Conservation (phyloP, 2,329 filamentous ascomycete genomes). For the Fonsecaea pedrosoi region DNA sequence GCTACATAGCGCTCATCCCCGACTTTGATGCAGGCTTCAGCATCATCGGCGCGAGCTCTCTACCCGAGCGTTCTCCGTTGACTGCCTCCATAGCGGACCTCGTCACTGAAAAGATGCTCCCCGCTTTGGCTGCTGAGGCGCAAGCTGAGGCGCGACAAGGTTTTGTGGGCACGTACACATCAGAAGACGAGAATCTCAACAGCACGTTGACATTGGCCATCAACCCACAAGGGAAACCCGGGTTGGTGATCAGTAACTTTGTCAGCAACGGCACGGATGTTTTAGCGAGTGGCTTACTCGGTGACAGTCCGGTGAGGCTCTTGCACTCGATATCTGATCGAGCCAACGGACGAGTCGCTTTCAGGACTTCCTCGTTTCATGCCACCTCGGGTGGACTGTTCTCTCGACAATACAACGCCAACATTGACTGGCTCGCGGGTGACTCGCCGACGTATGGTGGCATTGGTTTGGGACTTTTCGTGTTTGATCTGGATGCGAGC, state of each 20-base stretch:
- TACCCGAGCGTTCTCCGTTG: constrained; percentile 48
- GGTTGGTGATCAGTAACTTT: constrained; percentile 31
- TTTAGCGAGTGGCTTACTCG: background rate
- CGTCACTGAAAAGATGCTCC: constrained; percentile 43
- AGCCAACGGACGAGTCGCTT: constrained; percentile 16
- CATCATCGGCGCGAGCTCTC: constrained; percentile 53
- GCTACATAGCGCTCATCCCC: constrained; percentile 51
- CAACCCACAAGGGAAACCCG: constrained; percentile 28
- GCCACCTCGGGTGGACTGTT: constrained; percentile 4
- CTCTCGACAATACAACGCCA: constrained; percentile 1
- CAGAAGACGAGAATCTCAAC: constrained; percentile 38
- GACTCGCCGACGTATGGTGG: constrained; percentile 41
- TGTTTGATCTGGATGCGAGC: constrained; percentile 42
- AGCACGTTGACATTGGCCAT: constrained; percentile 41
- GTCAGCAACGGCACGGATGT: constrained; percentile 32
- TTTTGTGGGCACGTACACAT: constrained; percentile 43
- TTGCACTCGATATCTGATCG: constrained; percentile 36
- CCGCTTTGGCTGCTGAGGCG: constrained; percentile 45
- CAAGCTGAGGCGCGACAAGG: constrained; percentile 42
- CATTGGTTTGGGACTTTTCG: constrained; percentile 39
- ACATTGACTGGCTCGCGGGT: constrained; percentile 26
- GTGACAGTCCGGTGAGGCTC: constrained; percentile 30
- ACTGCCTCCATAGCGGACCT: constrained; percentile 51
- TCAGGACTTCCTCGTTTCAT: constrained; percentile 3
- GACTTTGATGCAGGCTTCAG: constrained; percentile 56